Percentiles rank a stretch among this genome's conserved stretches.
phyloP scores from a whole-genome alignment of 441 rosid species.

The Populus trichocarpa region DNA sequence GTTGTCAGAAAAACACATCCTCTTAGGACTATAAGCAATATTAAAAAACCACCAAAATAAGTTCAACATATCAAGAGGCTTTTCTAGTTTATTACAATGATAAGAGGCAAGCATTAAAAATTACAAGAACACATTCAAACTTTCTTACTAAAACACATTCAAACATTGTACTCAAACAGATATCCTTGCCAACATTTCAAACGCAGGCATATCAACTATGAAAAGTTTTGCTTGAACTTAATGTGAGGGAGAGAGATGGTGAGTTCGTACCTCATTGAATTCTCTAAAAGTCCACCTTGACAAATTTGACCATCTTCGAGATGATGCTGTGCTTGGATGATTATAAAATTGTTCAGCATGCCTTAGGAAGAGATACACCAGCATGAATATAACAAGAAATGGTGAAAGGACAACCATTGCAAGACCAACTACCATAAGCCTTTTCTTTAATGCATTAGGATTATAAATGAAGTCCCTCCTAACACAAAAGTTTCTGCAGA shows the following conservation, averaged over 20 bases:
- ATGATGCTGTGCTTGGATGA: conserved; percentile 97
- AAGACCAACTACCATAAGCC: conserved; percentile 85
- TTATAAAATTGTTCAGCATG: conserved; percentile 98
- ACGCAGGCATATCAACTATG: conserved; percentile 7
- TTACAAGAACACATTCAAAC: not conserved
- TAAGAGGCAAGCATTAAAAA: not conserved
- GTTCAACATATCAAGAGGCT: not conserved
- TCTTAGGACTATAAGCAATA: not conserved
- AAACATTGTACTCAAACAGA: not conserved
- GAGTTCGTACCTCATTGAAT: conserved; percentile 73
- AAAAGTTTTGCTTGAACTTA: not conserved
- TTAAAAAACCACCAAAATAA: not conserved
- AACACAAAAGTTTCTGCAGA: conserved; percentile 79
- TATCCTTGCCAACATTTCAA: not conserved
- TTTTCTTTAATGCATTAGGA: conserved; percentile 57
- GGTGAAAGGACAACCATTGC: conserved; percentile 92
- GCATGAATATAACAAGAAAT: conserved; percentile 93
- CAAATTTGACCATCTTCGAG: conserved; percentile 98
- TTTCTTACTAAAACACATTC: not conserved
- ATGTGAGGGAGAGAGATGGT: conserved; percentile 1
- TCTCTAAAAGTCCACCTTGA: conserved; percentile 96
- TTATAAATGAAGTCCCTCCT: conserved; percentile 84
- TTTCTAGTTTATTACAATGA: not conserved
- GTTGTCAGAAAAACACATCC: not conserved
- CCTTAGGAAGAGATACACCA: conserved; percentile 89